Conservation (phyloP, 257 asterid species). For the Agastache rugosa region DNA sequence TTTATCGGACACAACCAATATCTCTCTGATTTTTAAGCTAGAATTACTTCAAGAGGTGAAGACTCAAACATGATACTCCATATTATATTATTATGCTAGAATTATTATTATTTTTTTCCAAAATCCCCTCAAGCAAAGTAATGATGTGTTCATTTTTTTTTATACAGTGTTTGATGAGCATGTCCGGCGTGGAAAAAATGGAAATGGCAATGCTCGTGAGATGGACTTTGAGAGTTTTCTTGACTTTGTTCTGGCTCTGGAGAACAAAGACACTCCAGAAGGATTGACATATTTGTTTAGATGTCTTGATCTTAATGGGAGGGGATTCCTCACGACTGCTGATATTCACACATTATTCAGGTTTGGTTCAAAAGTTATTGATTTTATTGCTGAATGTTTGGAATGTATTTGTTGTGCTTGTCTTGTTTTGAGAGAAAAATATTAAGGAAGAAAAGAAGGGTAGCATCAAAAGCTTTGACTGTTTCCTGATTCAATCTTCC, state of each 20-base stretch:
- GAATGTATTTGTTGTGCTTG: neutral
- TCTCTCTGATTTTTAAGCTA: neutral
- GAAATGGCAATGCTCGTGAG: constrained; percentile 90
- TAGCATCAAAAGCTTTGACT: constrained; percentile 47
- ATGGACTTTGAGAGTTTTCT: constrained; percentile 98
- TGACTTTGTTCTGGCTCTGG: constrained; percentile 91
- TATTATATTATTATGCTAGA: neutral
- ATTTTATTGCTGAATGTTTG: neutral
- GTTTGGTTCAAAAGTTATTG: constrained; percentile 42
- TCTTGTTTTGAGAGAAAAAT: constrained; percentile 4
- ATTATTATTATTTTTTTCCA: neutral
- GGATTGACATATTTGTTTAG: constrained; percentile 90
- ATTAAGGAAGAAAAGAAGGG: constrained; percentile 67
- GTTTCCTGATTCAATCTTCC: constrained; percentile 70
- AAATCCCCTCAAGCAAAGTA: neutral
- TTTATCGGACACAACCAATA: neutral
- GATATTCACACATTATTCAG: constrained; percentile 95
- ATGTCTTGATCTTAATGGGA: constrained; percentile 92
- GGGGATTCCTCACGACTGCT: constrained; percentile 93
- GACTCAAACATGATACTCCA: neutral
- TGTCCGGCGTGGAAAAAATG: constrained; percentile 88
- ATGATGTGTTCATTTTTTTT: neutral
- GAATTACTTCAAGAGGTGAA: neutral
- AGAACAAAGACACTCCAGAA: constrained; percentile 96
- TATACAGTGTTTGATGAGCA: constrained; percentile 91